A percentile compares a stretch with the other conserved stretches of the same genome.
Evolutionary conservation across 1,139 yeast genomes (phyloP).

Genomic region (Hansenula anomala): DNA sequence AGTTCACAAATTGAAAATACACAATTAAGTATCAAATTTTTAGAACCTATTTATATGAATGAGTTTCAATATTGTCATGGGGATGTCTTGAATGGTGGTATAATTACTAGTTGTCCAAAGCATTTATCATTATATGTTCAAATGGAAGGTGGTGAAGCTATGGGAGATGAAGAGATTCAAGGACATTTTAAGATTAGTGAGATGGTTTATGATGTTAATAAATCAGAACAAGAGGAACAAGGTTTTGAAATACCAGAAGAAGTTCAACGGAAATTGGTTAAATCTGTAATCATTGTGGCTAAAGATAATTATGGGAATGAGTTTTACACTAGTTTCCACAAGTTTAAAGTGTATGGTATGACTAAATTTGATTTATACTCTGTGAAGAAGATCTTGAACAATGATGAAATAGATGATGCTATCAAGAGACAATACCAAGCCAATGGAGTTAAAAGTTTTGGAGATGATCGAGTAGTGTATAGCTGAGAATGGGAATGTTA

Average conservation of each 20-base stretch:
- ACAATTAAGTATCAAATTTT: slow-evolving; percentile 29
- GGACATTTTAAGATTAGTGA: slow-evolving; percentile 22
- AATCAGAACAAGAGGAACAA: slow-evolving; percentile 24
- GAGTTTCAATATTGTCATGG: slow-evolving; percentile 29
- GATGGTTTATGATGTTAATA: slow-evolving; percentile 23
- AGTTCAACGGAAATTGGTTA: slow-evolving; percentile 26
- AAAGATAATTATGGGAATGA: slow-evolving; percentile 30
- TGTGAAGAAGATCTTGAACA: slow-evolving; percentile 18
- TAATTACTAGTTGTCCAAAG: slow-evolving; percentile 33
- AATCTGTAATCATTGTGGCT: slow-evolving; percentile 25
- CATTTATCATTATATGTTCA: slow-evolving; percentile 26
- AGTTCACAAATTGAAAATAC: slow-evolving; percentile 20
- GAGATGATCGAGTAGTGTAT: background rate
- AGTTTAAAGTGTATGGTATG: slow-evolving; percentile 30
- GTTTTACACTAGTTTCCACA: slow-evolving; percentile 27
- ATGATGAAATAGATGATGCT: slow-evolving; percentile 12
- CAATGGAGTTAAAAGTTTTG: background rate
- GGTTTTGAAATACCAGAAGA: slow-evolving; percentile 24
- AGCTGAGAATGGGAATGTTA: too few species aligned
- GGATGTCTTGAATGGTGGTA: slow-evolving; percentile 25
- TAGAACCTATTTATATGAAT: slow-evolving; percentile 29
- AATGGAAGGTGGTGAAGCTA: slow-evolving; percentile 3
- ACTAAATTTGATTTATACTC: slow-evolving; percentile 28
- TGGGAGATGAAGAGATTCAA: slow-evolving; percentile 13
- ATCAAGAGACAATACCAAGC: slow-evolving; percentile 9